These are phyloP conservation scores for Berkeleyomyces rouxiae DNA, from an alignment of 2,329 filamentous ascomycete species.

Conservation along the genomic window DNA sequence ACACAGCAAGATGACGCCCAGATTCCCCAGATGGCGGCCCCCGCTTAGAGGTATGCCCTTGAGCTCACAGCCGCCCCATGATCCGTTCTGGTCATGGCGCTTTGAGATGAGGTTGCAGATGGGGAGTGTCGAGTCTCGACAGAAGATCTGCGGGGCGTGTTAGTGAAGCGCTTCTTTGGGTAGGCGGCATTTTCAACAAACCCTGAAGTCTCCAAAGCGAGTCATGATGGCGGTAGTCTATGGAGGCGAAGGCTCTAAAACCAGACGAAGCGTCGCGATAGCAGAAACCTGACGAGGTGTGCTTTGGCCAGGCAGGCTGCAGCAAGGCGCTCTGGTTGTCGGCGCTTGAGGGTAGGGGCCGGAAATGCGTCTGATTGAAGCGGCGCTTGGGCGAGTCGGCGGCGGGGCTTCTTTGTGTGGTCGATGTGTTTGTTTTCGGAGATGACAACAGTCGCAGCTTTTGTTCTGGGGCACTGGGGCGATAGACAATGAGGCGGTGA, in stretches of 20 bases:
- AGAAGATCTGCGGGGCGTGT: constrained; percentile 46
- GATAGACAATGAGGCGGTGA: too few relatives aligned
- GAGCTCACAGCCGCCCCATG: constrained; percentile 56
- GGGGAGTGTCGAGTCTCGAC: constrained; percentile 66
- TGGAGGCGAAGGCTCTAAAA: background rate
- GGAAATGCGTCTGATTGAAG: background rate
- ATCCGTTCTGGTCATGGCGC: constrained; percentile 40
- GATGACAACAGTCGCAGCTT: too few relatives aligned
- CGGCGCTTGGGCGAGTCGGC: too few relatives aligned
- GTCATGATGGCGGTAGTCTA: constrained; percentile 20
- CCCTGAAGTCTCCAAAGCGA: constrained; percentile 44
- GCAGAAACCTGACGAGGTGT: background rate
- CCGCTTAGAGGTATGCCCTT: constrained; percentile 55
- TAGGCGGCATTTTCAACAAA: constrained; percentile 19
- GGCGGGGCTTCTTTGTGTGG: background rate
- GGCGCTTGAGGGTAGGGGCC: too few relatives aligned
- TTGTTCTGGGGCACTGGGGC: too few relatives aligned
- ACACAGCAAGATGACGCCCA: constrained; percentile 80
- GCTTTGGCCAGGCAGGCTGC: too few relatives aligned
- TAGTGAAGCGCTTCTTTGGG: background rate
- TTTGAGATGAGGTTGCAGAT: constrained; percentile 63
- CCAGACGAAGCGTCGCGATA: background rate
- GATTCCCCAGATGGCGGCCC: constrained; percentile 55
- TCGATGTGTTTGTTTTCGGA: too few relatives aligned
- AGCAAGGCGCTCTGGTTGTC: too few relatives aligned